A percentile compares a stretch with the other conserved stretches of the same genome.
These are phyloP conservation scores for Pythium brachiatum DNA, from an alignment of 352 stramenopile species.

Conservation along the genomic window DNA sequence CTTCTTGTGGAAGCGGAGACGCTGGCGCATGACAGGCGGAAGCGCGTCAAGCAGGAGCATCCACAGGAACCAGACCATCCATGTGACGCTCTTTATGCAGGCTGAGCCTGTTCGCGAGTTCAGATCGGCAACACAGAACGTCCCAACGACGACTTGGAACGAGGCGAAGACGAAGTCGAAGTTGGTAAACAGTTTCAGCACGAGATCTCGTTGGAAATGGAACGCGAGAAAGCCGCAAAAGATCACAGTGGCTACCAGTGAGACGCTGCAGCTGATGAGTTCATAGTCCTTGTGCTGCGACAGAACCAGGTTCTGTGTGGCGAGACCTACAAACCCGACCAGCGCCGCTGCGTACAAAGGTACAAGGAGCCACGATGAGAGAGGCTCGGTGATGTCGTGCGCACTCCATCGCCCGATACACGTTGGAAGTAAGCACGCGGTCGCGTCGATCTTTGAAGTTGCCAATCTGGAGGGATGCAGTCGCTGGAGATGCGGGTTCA, in stretches of 20 bases:
- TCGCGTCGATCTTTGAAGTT: neutral
- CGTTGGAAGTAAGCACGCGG: neutral
- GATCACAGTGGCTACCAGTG: neutral
- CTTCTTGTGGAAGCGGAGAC: neutral
- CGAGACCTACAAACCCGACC: neutral
- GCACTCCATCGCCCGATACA: neutral
- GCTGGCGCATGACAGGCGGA: neutral
- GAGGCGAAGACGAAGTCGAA: neutral
- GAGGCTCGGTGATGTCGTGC: neutral
- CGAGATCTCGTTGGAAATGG: neutral
- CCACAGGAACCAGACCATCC: neutral
- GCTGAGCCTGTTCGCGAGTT: neutral
- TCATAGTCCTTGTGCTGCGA: neutral
- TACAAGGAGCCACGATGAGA: neutral
- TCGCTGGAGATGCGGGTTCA: slow-evolving; percentile 2
- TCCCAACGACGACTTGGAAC: neutral
- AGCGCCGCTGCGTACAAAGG: neutral
- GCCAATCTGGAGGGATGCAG: slow-evolving; percentile 7
- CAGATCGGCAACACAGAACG: neutral
- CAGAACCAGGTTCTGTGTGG: neutral
- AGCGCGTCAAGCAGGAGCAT: neutral
- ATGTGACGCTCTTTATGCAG: neutral
- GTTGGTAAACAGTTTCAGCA: neutral
- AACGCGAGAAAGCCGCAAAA: neutral
- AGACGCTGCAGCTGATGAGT: neutral